Base-by-base conservation (phyloP, 148 eudicot species). In the Fagopyrum tataricum region DNA sequence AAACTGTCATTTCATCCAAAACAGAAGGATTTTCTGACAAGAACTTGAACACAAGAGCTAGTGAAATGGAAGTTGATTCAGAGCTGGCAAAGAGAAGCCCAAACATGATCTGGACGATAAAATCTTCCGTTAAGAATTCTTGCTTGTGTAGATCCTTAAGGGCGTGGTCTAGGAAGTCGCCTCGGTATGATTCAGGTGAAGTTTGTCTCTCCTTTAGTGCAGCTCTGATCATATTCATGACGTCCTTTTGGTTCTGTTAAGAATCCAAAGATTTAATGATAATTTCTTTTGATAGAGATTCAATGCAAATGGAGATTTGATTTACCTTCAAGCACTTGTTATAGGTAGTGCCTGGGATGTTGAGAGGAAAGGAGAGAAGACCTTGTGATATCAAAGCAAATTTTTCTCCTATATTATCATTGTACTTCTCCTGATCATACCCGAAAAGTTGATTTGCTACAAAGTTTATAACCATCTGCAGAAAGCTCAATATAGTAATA, bases 31-130 rank as follows among this genome's bases (percentile, higher is more conserved):
- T 74, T 64, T 84, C 87, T 4, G 83, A 76, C 76, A 84, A 72
- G 70, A 84, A 82, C 55, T 82, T 84, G 24, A 84, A 75, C 71
- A 78, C 74, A 11, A 82, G 73, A 17, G 79, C 64, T 31, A 85
- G 58, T 6, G 81, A 76, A 46, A 78, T 80, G 41, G 85, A 76
- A 46, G 81, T 79, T 14, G 87, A 78, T 67, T 85, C 85, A 7
- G 79, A 82, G 76, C 81, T 85, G 8, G 85, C 87, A 76, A 82
- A 85, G 72, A 85, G 79, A 67, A 80, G 79, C 14, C 85, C 87
- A 21, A 85, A 85, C 83, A 85, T 80, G 56, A 82, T 70, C 52
- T 85, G 83, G 44, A 77, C 62, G 56, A 85, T 82, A 62, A 85
- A 85, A 18, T 82, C 85, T 37, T 84, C 87, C 0, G 83, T 75